These are phyloP conservation scores for Calonectria pseudoreteaudii DNA, from an alignment of 2,329 filamentous ascomycete species.

Conservation along the genomic window DNA sequence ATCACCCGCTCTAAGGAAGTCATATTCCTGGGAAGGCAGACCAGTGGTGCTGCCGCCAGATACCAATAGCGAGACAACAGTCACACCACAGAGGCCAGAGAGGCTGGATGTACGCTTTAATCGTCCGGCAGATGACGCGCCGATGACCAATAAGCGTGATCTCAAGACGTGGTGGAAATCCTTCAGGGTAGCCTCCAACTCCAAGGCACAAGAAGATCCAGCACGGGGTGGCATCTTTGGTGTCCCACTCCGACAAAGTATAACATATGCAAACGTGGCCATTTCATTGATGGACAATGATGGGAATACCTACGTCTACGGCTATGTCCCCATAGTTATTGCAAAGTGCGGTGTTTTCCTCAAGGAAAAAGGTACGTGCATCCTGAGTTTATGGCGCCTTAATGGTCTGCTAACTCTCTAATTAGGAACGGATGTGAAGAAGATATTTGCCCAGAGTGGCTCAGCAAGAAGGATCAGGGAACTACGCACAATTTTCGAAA, in stretches of 20 bases:
- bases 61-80: neutral
- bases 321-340: slow-evolving; percentile 97
- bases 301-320: slow-evolving; percentile 96
- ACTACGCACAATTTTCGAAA: slow-evolving; percentile 90
- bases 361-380: slow-evolving; percentile 90
- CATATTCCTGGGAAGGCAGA: neutral
- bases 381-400: neutral
- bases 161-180: slow-evolving; percentile 97
- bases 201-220: slow-evolving; percentile 66
- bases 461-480: slow-evolving; percentile 99
- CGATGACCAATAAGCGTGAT: slow-evolving; percentile 86
- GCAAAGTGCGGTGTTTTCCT: slow-evolving; percentile 97
- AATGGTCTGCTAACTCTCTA: slow-evolving; percentile 31
- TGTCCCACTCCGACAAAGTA: slow-evolving; percentile 91
- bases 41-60: neutral
- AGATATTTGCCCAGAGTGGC: slow-evolving; percentile 95
- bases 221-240: slow-evolving; percentile 90
- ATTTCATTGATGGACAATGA: slow-evolving; percentile 95
- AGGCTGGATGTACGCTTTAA: neutral
- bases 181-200: slow-evolving; percentile 79
- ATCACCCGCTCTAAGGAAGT: neutral
- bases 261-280: slow-evolving; percentile 96
- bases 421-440: slow-evolving; percentile 90
- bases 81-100: neutral
- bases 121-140: slow-evolving; percentile 56